A percentile compares a stretch with the other conserved stretches of the same genome.
Evolutionary conservation across 192 early-diverging fungal species (phyloP).

Genomic region (Coemansia asiatica): DNA sequence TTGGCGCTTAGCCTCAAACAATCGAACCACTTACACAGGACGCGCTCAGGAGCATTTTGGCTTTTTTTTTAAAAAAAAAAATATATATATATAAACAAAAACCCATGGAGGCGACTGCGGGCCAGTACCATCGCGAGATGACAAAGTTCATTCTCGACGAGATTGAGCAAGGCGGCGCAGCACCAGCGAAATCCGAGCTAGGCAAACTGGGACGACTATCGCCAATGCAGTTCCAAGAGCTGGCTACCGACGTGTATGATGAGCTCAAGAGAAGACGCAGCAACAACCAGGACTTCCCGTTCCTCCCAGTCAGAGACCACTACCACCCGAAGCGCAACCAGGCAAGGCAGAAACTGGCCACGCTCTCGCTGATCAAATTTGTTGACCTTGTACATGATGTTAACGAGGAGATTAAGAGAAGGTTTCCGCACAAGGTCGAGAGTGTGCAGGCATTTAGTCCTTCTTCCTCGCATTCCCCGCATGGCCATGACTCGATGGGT

Average conservation of each 20-base stretch:
- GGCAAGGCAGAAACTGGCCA: slow-evolving; percentile 94
- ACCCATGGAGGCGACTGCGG: slow-evolving; percentile 50
- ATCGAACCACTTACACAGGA: not conserved
- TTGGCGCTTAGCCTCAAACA: no score
- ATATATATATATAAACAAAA: not conserved
- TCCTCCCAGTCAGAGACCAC: slow-evolving; percentile 77
- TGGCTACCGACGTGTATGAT: slow-evolving; percentile 95
- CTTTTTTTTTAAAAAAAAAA: not conserved
- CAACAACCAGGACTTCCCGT: slow-evolving; percentile 57
- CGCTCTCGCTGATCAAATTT: slow-evolving; percentile 81
- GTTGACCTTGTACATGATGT: slow-evolving; percentile 92
- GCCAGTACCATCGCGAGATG: slow-evolving; percentile 55
- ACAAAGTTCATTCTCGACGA: slow-evolving; percentile 48
- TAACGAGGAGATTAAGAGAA: slow-evolving; percentile 64
- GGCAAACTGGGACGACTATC: slow-evolving; percentile 76
- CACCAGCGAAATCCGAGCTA: slow-evolving; percentile 38
- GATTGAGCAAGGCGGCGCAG: slow-evolving; percentile 36
- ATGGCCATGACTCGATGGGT: slow-evolving; percentile 35
- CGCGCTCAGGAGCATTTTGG: not conserved
- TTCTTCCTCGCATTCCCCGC: slow-evolving; percentile 16
- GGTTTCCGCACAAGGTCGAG: slow-evolving; percentile 51
- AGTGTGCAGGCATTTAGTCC: slow-evolving; percentile 14
- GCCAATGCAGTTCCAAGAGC: slow-evolving; percentile 86
- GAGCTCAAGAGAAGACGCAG: slow-evolving; percentile 63
- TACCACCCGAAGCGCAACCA: slow-evolving; percentile 93